Evolutionary conservation across 371 early-diverging fungal genomes (phyloP).

Genomic region (Apophysomyces ossiformis): DNA sequence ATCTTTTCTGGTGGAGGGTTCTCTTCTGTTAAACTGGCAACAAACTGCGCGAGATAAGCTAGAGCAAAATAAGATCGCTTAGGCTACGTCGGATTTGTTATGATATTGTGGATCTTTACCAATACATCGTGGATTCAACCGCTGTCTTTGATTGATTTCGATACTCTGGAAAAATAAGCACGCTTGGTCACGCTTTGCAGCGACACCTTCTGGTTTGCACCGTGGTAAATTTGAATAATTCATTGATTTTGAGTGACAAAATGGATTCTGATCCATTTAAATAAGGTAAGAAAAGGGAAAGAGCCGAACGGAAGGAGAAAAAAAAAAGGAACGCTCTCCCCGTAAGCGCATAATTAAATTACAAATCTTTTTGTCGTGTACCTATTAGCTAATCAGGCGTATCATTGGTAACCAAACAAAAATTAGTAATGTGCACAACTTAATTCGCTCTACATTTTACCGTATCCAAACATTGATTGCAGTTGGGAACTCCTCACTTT

Average conservation of each 20-base stretch:
- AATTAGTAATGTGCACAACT: too few species aligned
- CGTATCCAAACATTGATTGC: too few species aligned
- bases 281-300: not conserved
- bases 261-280: not conserved
- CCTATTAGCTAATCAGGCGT: too few species aligned
- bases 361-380: too few species aligned
- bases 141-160: conserved; percentile 32
- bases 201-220: not conserved
- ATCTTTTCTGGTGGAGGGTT: conserved; percentile 20
- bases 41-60: conserved; percentile 30
- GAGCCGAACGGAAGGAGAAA: not conserved
- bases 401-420: too few species aligned
- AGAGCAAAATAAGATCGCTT: not conserved
- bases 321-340: not conserved
- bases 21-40: conserved; percentile 30
- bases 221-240: not conserved
- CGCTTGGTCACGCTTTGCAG: conserved; percentile 22
- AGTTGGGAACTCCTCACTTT: too few species aligned
- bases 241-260: not conserved
- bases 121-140: conserved; percentile 25
- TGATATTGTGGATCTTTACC: conserved; percentile 13
- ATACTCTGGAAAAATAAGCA: conserved; percentile 33
- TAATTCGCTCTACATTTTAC: too few species aligned
- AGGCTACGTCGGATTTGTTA: not conserved
- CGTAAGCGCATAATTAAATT: too few species aligned